Evolutionary conservation across 2,329 filamentous ascomycete species (phyloP).

Genomic region (Epicoccum nigrum): DNA sequence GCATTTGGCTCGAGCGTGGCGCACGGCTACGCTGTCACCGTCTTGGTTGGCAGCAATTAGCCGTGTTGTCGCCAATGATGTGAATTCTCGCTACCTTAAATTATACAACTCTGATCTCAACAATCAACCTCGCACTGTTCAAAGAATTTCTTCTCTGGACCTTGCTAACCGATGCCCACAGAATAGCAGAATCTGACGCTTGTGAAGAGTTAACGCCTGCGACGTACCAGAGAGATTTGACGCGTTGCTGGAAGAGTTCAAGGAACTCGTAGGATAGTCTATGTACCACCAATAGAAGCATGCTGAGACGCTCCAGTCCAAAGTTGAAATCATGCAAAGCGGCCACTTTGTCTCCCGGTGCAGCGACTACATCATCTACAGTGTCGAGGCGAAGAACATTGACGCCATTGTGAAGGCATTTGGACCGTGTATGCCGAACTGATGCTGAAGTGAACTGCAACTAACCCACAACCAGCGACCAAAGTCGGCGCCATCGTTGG

Average conservation of each 20-base stretch:
- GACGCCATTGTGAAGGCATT: slow-evolving; percentile 85
- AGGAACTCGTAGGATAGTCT: slow-evolving; percentile 75
- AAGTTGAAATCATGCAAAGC: slow-evolving; percentile 86
- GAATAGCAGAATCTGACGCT: slow-evolving; percentile 32
- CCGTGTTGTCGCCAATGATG: slow-evolving; percentile 87
- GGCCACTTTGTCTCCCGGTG: slow-evolving; percentile 93
- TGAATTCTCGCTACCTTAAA: slow-evolving; percentile 98
- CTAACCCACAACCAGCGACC: slow-evolving; percentile 67
- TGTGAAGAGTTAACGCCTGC: slow-evolving; percentile 85
- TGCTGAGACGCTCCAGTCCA: slow-evolving; percentile 67
- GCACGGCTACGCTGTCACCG: slow-evolving; percentile 68
- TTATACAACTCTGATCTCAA: slow-evolving; percentile 78
- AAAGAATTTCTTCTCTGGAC: slow-evolving; percentile 20
- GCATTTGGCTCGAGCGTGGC: slow-evolving; percentile 99
- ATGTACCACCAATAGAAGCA: slow-evolving; percentile 48
- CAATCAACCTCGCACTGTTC: slow-evolving; percentile 28
- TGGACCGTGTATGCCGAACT: slow-evolving; percentile 78
- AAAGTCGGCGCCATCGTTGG: slow-evolving; percentile 95
- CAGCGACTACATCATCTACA: slow-evolving; percentile 99
- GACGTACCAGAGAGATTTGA: slow-evolving; percentile 90
- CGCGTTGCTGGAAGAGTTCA: slow-evolving; percentile 78
- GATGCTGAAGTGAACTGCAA: slow-evolving; percentile 13
- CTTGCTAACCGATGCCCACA: slow-evolving; percentile 45
- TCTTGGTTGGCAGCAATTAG: slow-evolving; percentile 70
- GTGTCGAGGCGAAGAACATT: slow-evolving; percentile 92